Conservation (phyloP, 2,329 filamentous ascomycete species). For the Penicillium sp. region DNA sequence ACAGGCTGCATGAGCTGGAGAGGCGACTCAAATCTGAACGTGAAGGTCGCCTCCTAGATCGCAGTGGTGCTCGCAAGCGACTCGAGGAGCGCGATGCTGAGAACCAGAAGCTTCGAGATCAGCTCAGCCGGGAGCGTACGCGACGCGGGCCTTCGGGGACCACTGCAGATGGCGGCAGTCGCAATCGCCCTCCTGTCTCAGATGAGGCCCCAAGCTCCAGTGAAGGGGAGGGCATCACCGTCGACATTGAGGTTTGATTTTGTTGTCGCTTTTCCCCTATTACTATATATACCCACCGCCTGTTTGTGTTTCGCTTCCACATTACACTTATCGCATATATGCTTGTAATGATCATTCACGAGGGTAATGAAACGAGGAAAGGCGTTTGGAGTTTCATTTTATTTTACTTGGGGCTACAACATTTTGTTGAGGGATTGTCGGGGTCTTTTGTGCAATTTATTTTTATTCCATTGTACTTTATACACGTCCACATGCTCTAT, state of each 20-base stretch:
- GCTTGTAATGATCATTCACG: conserved; percentile 18
- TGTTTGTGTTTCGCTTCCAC: conserved; percentile 8
- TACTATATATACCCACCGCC: conserved; percentile 16
- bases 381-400: conserved; percentile 10
- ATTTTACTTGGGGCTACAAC: conserved; percentile 1
- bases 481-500: conserved; percentile 14
- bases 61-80: conserved; percentile 75
- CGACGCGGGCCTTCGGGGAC: conserved; percentile 32
- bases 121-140: conserved; percentile 59
- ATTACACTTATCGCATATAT: conserved; percentile 8
- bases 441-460: background rate
- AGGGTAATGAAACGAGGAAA: conserved; percentile 13
- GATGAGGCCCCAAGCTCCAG: conserved; percentile 37
- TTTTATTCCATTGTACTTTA: conserved; percentile 16
- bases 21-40: conserved; percentile 83
- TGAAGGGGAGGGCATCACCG: conserved; percentile 37
- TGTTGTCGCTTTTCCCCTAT: background rate
- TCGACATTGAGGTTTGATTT: conserved; percentile 39
- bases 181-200: conserved; percentile 15
- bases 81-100: conserved; percentile 72
- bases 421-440: background rate
- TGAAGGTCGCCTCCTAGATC: conserved; percentile 79
- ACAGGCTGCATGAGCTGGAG: conserved; percentile 83
- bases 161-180: conserved; percentile 21
- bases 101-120: conserved; percentile 66